phyloP scores from a whole-genome alignment of 306 rosid genomes.

The Pachyrhizus erosus region DNA sequence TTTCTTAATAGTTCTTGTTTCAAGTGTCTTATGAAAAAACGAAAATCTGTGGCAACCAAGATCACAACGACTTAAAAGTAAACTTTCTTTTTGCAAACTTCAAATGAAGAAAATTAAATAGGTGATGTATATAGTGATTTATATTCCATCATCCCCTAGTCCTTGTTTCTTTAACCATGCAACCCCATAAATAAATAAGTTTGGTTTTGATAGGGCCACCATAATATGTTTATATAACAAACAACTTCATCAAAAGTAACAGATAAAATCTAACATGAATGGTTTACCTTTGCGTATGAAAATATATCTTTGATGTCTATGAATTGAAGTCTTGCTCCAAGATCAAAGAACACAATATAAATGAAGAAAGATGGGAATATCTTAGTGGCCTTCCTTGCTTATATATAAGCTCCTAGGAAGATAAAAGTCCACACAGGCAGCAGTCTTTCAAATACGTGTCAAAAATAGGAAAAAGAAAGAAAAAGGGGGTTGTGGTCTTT shows the following conservation, averaged over 20 bases:
- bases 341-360: constrained; percentile 22
- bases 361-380: constrained; percentile 33
- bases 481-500: constrained; percentile 33
- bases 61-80: background rate
- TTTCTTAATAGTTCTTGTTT: background rate
- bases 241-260: background rate
- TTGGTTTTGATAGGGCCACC: background rate
- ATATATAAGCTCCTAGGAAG: constrained; percentile 32
- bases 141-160: background rate
- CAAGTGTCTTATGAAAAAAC: background rate
- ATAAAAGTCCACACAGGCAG: constrained; percentile 19
- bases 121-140: background rate
- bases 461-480: constrained; percentile 30
- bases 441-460: constrained; percentile 64
- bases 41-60: background rate
- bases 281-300: constrained; percentile 37
- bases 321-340: constrained; percentile 23
- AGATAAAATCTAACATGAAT: constrained; percentile 7
- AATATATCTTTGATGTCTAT: background rate
- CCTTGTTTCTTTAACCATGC: background rate
- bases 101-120: background rate
- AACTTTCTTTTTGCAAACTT: background rate
- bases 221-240: background rate
- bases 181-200: background rate
- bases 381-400: background rate